Conservation (phyloP, 371 early-diverging fungal genomes). For the Thermomucor indicae-seudaticae region DNA sequence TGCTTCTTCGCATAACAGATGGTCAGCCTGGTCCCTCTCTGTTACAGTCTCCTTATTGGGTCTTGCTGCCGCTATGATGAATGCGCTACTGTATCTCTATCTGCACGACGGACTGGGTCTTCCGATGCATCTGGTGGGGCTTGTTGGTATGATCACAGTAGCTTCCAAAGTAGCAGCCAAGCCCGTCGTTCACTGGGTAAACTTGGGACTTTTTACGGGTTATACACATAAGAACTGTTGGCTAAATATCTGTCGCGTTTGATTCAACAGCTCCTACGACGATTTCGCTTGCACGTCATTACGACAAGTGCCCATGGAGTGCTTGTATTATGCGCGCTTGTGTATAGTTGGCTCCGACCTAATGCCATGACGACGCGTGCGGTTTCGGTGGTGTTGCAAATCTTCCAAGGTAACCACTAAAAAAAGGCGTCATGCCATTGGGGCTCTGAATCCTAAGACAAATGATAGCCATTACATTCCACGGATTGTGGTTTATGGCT, state of each 20-base stretch:
- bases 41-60: slow-evolving; percentile 6
- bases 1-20: too few relatives aligned
- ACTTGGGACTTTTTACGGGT: slow-evolving; percentile 8
- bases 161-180: slow-evolving; percentile 7
- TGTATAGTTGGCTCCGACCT: slow-evolving; percentile 23
- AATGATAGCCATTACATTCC: slow-evolving; percentile 10
- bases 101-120: slow-evolving; percentile 12
- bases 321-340: slow-evolving; percentile 16
- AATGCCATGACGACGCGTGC: slow-evolving; percentile 5
- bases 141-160: slow-evolving; percentile 5
- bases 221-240: neutral
- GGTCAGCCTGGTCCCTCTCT: slow-evolving; percentile 6
- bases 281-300: slow-evolving; percentile 1
- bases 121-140: slow-evolving; percentile 18
- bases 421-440: neutral
- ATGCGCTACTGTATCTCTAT: slow-evolving; percentile 11
- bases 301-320: slow-evolving; percentile 9
- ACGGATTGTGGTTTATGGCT: slow-evolving; percentile 12
- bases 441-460: neutral
- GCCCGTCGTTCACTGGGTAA: slow-evolving; percentile 4
- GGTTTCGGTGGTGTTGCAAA: slow-evolving; percentile 18
- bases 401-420: slow-evolving; percentile 18
- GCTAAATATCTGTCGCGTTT: too few relatives aligned
- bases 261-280: slow-evolving; percentile 3
- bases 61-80: slow-evolving; percentile 12